Evolutionary conservation across 306 rosid species (phyloP), one percentile per base, ranked within the genome.

Genomic region (Cicer judaicum): DNA sequence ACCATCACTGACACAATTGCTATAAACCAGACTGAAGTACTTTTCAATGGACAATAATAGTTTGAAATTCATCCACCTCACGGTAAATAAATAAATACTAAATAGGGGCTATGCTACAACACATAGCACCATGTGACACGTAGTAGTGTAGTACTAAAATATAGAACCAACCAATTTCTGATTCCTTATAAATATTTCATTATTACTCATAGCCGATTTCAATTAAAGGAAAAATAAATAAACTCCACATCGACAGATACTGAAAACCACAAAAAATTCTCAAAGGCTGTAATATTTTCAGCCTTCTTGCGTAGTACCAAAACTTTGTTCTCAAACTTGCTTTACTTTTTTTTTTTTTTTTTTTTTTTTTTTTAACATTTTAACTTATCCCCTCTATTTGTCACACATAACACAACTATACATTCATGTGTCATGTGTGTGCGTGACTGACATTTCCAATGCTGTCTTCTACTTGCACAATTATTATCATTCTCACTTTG

Each of bases 381-480:
- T 64, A 9, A 70, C 77, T 67, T 55, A 43, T 36, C 16, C 0
- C 13, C 13, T 39, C 24, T 36, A 19, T 72, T 83, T 64, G 81
- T 60, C 69, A 60, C 73, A 67, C 75, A 52, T 73, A 68, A 61
- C 56, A 62, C 57, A 59, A 68, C 62, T 54, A 50, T 60, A 52
- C 68, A 71, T 52, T 52, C 68, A 71, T 64, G 36, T 65, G 65
- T 66, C 63, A 54, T 67, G 82, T 77, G 79, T 70, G 83, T 68
- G 85, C 72, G 82, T 77, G 87, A 73, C 84, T 77, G 82, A 73
- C 78, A 84, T 80, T 80, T 84, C 78, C 83, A 11, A 84, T 63
- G 83, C 41, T 69, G 80, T 62, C 80, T 2, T 77, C 60, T 81
- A 53, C 71, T 54, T 71, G 82, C 87, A 67, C 71, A 73, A 75